phyloP scores from a whole-genome alignment of 208 protist genomes.

The Crithidia mellificae region DNA sequence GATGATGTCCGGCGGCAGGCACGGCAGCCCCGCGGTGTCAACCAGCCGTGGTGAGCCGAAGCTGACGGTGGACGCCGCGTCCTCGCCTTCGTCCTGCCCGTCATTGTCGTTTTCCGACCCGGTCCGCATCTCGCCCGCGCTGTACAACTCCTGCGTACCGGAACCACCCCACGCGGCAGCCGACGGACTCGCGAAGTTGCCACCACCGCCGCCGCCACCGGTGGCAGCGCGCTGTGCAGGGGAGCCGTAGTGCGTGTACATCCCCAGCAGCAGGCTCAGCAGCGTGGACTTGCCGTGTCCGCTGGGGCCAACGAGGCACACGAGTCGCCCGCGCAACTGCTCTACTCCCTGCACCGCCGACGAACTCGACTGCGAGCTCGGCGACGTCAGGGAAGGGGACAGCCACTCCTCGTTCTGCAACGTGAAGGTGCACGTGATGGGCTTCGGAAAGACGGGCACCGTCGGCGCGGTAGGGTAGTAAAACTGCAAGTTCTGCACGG shows the following conservation, averaged over 20 bases:
- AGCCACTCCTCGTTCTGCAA: constrained; percentile 16
- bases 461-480: constrained; percentile 67
- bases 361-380: constrained; percentile 16
- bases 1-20: constrained; percentile 5
- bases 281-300: constrained; percentile 81
- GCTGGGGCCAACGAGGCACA: constrained; percentile 62
- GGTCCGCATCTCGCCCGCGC: background rate
- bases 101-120: too few relatives aligned
- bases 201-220: background rate
- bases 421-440: constrained; percentile 24
- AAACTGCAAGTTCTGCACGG: constrained; percentile 49
- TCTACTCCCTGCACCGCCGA: too few relatives aligned
- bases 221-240: background rate
- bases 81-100: too few relatives aligned
- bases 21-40: background rate
- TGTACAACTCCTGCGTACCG: too few relatives aligned
- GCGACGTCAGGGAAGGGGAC: constrained; percentile 5
- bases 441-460: constrained; percentile 49
- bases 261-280: constrained; percentile 62
- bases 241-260: constrained; percentile 55
- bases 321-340: constrained; percentile 42
- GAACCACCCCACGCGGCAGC: too few relatives aligned
- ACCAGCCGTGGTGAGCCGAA: constrained; percentile 17
- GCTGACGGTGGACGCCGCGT: background rate
- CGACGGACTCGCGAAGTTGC: too few relatives aligned